These are phyloP conservation scores for Malus asiatica DNA, from an alignment of 306 rosid species.

Conservation along the genomic window DNA sequence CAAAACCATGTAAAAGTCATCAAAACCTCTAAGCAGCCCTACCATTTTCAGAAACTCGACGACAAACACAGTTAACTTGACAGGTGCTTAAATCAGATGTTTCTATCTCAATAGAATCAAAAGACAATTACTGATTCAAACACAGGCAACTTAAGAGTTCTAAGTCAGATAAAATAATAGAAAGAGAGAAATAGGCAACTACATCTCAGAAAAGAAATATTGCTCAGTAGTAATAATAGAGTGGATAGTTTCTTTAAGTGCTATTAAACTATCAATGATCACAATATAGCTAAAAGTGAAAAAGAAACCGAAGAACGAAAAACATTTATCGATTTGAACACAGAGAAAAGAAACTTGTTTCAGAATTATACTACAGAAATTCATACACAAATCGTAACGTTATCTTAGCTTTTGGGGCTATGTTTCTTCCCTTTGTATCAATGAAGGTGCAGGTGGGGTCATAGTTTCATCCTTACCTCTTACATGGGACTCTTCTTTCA, in stretches of 20 bases:
- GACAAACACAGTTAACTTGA: neutral
- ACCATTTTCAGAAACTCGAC: neutral
- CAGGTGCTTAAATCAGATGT: neutral
- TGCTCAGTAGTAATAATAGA: neutral
- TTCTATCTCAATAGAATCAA: neutral
- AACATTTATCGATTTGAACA: neutral
- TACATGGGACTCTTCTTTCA: slow-evolving; percentile 44
- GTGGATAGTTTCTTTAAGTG: neutral
- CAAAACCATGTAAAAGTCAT: neutral
- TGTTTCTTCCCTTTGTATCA: slow-evolving; percentile 44
- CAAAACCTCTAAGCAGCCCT: neutral
- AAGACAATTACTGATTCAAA: neutral
- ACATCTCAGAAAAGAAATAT: neutral
- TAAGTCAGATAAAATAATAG: neutral
- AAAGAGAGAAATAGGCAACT: neutral
- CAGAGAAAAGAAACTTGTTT: neutral
- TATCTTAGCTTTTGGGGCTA: slow-evolving; percentile 1
- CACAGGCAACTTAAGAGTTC: neutral
- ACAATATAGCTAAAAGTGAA: neutral
- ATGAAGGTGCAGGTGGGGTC: slow-evolving; percentile 59
- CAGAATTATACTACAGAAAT: neutral
- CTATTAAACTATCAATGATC: neutral
- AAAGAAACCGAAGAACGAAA: neutral
- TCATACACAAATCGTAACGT: neutral
- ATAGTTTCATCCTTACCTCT: slow-evolving; percentile 47